Base-by-base conservation (phyloP, 2,329 filamentous ascomycete species). In the Exophiala mesophila region DNA sequence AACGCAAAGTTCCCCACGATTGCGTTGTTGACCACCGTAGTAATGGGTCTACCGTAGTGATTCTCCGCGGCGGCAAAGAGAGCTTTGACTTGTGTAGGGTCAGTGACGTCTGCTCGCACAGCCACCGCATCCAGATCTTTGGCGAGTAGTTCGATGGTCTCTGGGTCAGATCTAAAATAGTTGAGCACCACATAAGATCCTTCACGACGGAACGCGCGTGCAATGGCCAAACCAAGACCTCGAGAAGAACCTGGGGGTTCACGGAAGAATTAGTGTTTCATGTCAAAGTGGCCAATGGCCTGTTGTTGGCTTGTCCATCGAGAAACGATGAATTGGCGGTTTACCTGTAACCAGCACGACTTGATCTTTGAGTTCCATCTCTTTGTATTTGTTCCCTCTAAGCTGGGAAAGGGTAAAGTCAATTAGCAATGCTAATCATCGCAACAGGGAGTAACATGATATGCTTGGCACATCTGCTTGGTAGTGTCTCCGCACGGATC, bases 21-120 rank as follows among this genome's bases (percentile, higher is more conserved):
- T 28, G 50, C 49, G 41, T 54, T 54, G 39, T 50, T 52, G 15
- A 54, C 46, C 5, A 54, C 43, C 17, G 46, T 49, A 4, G 49
- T 45, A 28, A 54, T 49, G 10, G 52, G 49, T 9, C 26, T 30
- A 5, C 31, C 10, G 26, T 45, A 50, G 29, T 45, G 49, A 1
- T 20, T 10, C 24, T 48, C 24, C 2, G 47, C 44, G 9, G 35
- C 32, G 4, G 30, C 36, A 35, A 54, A 53, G 2, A 53, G 40
- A 12, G 31, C 36, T 20, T 47, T 39, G 24, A 50, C 41, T 9
- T 45, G 20, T 17, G 38, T 26, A 3, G 33, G 30, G n/a, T 49
- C 13, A 5, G 52, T 50, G 36, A 54, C 37, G 21, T 54, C 49
- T 12, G 45, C 52, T 3, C 39, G 34, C 30, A 47, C 36, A 7